These are phyloP conservation scores for Vicia sativa DNA, from an alignment of 306 rosid species.

Conservation along the genomic window DNA sequence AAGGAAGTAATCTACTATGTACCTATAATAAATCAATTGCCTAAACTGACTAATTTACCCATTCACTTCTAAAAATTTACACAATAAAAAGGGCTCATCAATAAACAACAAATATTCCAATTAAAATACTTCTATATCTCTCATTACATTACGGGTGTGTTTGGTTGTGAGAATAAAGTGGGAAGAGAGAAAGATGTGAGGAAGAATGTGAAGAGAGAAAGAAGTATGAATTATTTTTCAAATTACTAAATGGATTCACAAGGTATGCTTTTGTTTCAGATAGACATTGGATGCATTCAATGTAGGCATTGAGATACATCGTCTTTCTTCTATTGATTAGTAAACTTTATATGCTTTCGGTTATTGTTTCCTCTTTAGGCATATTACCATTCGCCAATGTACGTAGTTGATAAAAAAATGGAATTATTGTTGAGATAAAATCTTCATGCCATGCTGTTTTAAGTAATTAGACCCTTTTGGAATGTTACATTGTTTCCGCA, in stretches of 20 bases:
- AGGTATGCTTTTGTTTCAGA: constrained; percentile 56
- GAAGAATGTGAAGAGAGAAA: no score
- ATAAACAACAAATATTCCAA: no score
- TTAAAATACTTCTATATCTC: no score
- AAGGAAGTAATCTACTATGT: no score
- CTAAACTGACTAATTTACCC: no score
- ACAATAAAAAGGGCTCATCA: no score
- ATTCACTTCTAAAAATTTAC: no score
- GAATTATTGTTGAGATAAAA: not conserved
- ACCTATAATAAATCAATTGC: no score
- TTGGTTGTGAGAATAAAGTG: no score
- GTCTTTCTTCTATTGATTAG: constrained; percentile 5
- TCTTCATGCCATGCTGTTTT: constrained; percentile 13
- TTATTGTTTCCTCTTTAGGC: not conserved
- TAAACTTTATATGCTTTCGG: not conserved
- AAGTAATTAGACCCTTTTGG: constrained; percentile 20
- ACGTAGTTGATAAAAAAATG: constrained; percentile 1
- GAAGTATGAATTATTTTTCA: no score
- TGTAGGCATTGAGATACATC: constrained; percentile 4
- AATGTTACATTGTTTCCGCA: constrained; percentile 14
- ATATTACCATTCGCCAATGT: not conserved
- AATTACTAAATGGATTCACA: constrained; percentile 48
- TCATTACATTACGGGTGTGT: no score
- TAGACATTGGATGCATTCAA: constrained; percentile 15
- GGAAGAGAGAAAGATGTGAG: no score